Evolutionary conservation across 176 grass and related monocot genomes (phyloP), one percentile per base, ranked within the genome.

Genomic region (Zea mays): DNA sequence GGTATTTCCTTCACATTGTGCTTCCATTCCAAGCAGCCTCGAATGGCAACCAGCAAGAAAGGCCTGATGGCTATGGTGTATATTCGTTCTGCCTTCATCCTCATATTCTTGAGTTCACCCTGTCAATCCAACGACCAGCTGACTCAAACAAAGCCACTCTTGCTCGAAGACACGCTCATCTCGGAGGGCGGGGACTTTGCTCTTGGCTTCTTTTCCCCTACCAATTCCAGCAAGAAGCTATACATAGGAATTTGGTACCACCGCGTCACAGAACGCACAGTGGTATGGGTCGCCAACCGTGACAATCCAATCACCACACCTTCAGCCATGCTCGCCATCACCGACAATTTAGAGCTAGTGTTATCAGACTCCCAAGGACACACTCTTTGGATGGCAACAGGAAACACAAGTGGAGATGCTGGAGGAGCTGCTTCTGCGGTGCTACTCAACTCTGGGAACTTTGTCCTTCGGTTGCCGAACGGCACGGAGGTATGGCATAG

Each of bases 251-350:
- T 91, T 40, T 83, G 89, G 85, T 91, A 85, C 82, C 11, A 81
- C 44, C 21, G 62, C 27, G 64, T 85, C 47, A 17, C 76, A 0
- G 13, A 59, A 5, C 8, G 20, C 15, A 73, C 72, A 19, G 43
- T 84, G 0, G 42, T 87, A 16, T 91, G 89, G 85, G 62, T 91
- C 0, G 89, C 82, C 39, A 88, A 91, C 34, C 82, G 82, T 10
- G 78, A 79, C 16, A 75, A 5, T 16, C 82, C 85, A 1, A 79
- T 91, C 21, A 40, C 15, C 2, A 14, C 47, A 49, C 47, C 47
- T 4, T 49, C 84, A 3, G 58, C 72, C 0, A 45, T 41, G 65
- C 77, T 86, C 17, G 7, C 16, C 8, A 7, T 90, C 15, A 81
- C 81, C 16, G 52, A 65, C 27, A 62, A 37, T 17, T 47, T 10